Evolutionary conservation across 768 basidiomycete species (phyloP), one percentile per base, ranked within the genome.

Genomic region (Trametes meyenii): DNA sequence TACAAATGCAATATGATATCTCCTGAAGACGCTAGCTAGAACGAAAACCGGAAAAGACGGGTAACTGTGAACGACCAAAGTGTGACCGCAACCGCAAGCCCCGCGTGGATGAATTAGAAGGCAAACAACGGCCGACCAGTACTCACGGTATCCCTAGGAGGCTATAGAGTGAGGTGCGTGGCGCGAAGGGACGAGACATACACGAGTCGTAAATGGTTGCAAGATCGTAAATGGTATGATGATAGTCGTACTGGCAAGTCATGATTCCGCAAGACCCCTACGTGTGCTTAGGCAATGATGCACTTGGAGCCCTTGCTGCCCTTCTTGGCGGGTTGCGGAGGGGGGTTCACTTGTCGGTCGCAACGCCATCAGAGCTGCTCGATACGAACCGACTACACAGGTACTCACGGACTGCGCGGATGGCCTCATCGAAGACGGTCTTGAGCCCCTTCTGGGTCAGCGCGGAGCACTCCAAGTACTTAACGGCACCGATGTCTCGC

Each of bases 401-500:
- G 17, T 55, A 89, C 92, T 85, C 74, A 94, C 92, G 79, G 68
- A 98, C 96, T 58, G 94, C 94, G 56, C 97, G 87, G 70, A 99
- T 98, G 44, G 97, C 97, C 77, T 98, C 97, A 74, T 98, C 97
- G 73, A 99, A 99, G 45, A 99, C 97, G 60, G 90, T 96, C 85
- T 99, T 99, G 72, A 99, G 79, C 16, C 96, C 96, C 78, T 98
- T 97, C 81, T 98, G 97, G 49, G 96, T 98, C 71, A 96, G 79
- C 36, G 96, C 94, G 29, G 94, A 96, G 75, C 95, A 97, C 75
- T 97, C 95, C 60, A 97, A 79, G 71, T 97, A 97, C 77, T 96
- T 96, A 67, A 98, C 93, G 36, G 96, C 97, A 24, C 89, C 90
- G 66, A 99, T 94, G 69, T 98, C 97, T 72, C 90, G 89, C 61